A percentile compares a stretch with the other conserved stretches of the same genome.
Conservation (phyloP, 768 basidiomycete species). For the Amanita subjunquillea region DNA sequence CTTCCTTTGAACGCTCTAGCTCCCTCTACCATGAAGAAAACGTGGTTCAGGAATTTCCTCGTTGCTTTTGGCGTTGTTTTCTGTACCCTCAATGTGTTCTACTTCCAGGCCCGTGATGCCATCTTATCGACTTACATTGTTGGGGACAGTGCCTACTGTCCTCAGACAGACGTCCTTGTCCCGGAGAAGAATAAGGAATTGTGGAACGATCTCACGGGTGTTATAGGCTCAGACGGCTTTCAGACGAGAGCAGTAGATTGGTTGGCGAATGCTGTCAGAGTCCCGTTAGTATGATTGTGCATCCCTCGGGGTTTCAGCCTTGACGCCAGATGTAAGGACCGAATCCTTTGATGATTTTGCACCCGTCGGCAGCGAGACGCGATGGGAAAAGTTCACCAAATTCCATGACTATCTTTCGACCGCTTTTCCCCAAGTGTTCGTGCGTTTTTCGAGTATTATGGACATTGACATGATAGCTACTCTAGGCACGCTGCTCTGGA, state of each 20-base stretch:
- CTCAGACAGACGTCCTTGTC: conserved; percentile 14
- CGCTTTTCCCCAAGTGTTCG: conserved; percentile 57
- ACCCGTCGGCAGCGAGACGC: conserved; percentile 34
- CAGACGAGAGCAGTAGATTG: conserved; percentile 18
- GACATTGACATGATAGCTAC: not conserved
- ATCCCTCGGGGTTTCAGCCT: too few species aligned
- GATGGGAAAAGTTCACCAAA: conserved; percentile 42
- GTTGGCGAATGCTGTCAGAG: conserved; percentile 22
- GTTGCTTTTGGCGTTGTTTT: not conserved
- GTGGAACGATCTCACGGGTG: conserved; percentile 7
- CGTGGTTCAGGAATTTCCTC: not conserved
- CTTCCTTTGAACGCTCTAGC: not conserved
- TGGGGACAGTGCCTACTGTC: not conserved
- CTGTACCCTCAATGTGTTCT: not conserved
- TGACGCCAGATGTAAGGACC: conserved; percentile 25
- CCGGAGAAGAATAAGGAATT: conserved; percentile 19
- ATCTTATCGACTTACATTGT: not conserved
- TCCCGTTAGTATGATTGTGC: conserved; percentile 14
- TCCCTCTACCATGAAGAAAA: not conserved
- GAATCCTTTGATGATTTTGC: conserved; percentile 43
- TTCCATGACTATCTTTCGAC: conserved; percentile 45
- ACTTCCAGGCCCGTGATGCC: not conserved
- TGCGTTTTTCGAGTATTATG: not conserved
- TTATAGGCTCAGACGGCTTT: conserved; percentile 15
- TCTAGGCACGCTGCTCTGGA: conserved; percentile 45